Conservation (phyloP, 1,139 yeast genomes). For the Saccharomycopsis hybrid region DNA sequence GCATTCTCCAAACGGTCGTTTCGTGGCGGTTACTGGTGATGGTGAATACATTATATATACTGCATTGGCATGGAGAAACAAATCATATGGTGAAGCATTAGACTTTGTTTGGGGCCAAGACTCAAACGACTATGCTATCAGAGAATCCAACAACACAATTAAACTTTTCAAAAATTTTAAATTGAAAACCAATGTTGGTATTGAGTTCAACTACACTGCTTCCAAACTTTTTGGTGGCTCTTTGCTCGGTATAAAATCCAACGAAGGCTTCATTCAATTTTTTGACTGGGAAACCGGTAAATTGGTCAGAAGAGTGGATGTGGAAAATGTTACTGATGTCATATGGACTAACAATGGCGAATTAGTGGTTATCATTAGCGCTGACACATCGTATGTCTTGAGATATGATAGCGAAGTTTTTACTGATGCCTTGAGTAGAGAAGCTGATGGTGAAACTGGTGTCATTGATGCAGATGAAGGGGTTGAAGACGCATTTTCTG, state of each 20-base stretch:
- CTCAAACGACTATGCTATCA: conserved; percentile 77
- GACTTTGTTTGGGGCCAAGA: conserved; percentile 96
- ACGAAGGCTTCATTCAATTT: conserved; percentile 74
- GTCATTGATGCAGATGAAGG: conserved; percentile 76
- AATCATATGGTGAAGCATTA: conserved; percentile 81
- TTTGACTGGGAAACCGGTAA: conserved; percentile 91
- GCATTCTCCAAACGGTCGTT: conserved; percentile 97
- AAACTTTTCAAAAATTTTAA: conserved; percentile 79
- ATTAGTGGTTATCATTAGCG: conserved; percentile 68
- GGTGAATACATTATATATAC: conserved; percentile 96
- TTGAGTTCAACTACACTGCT: conserved; percentile 67
- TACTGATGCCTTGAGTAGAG: conserved; percentile 53
- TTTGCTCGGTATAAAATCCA: conserved; percentile 68
- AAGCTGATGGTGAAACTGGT: conserved; percentile 61
- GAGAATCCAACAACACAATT: conserved; percentile 62
- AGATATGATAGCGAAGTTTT: conserved; percentile 61
- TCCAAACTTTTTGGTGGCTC: conserved; percentile 85
- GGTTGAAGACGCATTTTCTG: conserved; percentile 79
- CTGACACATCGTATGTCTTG: conserved; percentile 76
- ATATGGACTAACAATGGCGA: conserved; percentile 95
- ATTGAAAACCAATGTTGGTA: conserved; percentile 53
- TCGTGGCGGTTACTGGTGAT: conserved; percentile 95
- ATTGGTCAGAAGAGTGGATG: conserved; percentile 73
- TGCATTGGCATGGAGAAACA: conserved; percentile 97
- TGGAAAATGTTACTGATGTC: conserved; percentile 66